These are phyloP conservation scores for Camelina sativa DNA, from an alignment of 345 rosid species.

Conservation along the genomic window DNA sequence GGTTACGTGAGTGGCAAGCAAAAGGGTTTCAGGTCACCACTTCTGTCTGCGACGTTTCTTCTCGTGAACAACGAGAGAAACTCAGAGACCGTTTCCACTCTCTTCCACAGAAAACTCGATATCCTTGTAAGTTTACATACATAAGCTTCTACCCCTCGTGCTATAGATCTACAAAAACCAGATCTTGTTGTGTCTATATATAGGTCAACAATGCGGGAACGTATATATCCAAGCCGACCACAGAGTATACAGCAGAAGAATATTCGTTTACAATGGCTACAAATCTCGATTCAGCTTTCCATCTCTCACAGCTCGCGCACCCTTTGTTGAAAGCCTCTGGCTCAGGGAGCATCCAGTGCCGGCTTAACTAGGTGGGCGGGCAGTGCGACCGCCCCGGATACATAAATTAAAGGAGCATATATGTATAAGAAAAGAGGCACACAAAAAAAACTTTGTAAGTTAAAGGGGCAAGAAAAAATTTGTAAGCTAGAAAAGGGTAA, in stretches of 20 bases:
- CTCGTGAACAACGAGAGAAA: conserved; percentile 18
- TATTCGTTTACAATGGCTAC: background rate
- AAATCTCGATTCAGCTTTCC: conserved; percentile 16
- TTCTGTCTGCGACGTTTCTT: conserved; percentile 33
- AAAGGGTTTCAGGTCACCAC: conserved; percentile 32
- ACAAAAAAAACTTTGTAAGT: no score
- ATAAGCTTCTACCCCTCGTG: background rate
- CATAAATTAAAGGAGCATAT: no score
- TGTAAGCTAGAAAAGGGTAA: no score
- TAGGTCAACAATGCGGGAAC: conserved; percentile 19
- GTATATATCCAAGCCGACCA: background rate
- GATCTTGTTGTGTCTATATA: background rate
- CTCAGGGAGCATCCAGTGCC: conserved; percentile 14
- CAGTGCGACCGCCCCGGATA: no score
- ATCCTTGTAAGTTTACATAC: conserved; percentile 15
- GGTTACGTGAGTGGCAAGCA: conserved; percentile 28
- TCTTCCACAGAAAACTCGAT: conserved; percentile 35
- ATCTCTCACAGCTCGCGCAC: conserved; percentile 18
- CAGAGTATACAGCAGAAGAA: conserved; percentile 23
- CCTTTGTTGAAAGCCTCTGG: conserved; percentile 31
- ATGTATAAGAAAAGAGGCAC: no score
- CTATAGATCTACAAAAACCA: background rate
- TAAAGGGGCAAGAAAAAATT: no score
- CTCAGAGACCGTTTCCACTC: conserved; percentile 42
- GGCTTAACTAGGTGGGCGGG: no score